Percentiles rank a stretch among this genome's conserved stretches.
phyloP scores from a whole-genome alignment of 2,329 filamentous ascomycete species.

The Periconia sp. region DNA sequence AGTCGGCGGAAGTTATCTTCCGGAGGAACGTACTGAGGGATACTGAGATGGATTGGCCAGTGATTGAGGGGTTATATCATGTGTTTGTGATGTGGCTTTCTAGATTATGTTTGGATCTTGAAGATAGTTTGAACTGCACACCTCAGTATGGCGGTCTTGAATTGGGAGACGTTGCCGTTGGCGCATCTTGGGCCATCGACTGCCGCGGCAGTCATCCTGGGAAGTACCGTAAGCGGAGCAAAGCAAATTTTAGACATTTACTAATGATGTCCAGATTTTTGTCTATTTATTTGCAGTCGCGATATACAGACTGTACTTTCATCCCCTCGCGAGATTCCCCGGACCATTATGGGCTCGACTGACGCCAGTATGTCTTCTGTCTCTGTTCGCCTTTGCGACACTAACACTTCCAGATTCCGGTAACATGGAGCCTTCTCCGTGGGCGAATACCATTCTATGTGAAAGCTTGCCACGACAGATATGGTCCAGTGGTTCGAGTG shows the following conservation, averaged over 20 bases:
- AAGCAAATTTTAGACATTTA: not conserved
- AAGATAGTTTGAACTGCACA: not conserved
- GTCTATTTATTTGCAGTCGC: slow-evolving; percentile 5
- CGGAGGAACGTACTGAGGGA: too few species aligned
- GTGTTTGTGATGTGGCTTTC: too few species aligned
- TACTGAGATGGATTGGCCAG: too few species aligned
- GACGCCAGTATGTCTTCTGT: slow-evolving; percentile 3
- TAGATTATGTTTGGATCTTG: too few species aligned
- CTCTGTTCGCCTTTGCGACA: not conserved
- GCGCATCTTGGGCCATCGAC: slow-evolving; percentile 9
- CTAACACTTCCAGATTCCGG: slow-evolving; percentile 22
- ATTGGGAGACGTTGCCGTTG: slow-evolving; percentile 14
- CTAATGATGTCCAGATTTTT: slow-evolving; percentile 7
- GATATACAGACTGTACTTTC: slow-evolving; percentile 28
- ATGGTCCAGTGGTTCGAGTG: slow-evolving; percentile 31
- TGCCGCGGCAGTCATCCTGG: slow-evolving; percentile 2
- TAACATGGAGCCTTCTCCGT: slow-evolving; percentile 16
- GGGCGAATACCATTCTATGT: slow-evolving; percentile 22
- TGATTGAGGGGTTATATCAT: too few species aligned
- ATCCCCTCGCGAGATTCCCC: slow-evolving; percentile 25
- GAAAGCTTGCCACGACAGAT: slow-evolving; percentile 41
- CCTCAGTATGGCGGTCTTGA: slow-evolving; percentile 12
- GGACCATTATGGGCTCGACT: slow-evolving; percentile 22
- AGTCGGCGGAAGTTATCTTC: too few species aligned
- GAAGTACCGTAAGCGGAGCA: slow-evolving; percentile 7